Conservation (phyloP, 306 rosid species). For the Prunus persica region DNA sequence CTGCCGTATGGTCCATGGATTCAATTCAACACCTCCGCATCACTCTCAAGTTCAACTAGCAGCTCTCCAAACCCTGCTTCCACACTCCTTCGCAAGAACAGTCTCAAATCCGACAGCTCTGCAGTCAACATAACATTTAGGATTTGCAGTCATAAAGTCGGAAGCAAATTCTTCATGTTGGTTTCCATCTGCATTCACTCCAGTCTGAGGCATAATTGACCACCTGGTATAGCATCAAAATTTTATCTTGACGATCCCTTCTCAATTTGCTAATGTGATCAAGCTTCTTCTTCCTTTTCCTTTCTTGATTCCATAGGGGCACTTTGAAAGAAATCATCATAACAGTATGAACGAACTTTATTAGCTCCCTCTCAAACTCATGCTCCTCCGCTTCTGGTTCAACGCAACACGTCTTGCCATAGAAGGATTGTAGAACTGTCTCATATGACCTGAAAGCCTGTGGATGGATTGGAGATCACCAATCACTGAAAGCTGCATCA, state of each 20-base stretch:
- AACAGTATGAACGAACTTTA: background rate
- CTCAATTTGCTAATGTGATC: background rate
- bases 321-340: background rate
- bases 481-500: constrained; percentile 62
- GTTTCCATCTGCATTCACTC: background rate
- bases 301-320: background rate
- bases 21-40: background rate
- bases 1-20: background rate
- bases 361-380: constrained; percentile 62
- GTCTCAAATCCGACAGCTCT: background rate
- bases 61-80: constrained; percentile 1
- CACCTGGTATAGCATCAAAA: background rate
- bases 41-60: background rate
- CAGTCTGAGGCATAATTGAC: background rate
- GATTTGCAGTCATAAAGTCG: background rate
- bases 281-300: background rate
- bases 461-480: constrained; percentile 81
- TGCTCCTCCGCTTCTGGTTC: constrained; percentile 70
- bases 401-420: constrained; percentile 80
- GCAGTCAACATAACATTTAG: background rate
- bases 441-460: constrained; percentile 81
- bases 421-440: constrained; percentile 74
- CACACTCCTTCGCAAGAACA: background rate
- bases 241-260: background rate
- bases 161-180: background rate